Evolutionary conservation across 345 rosid genomes (phyloP), one percentile per base, ranked within the genome.

Genomic region (Pistacia atlantica): DNA sequence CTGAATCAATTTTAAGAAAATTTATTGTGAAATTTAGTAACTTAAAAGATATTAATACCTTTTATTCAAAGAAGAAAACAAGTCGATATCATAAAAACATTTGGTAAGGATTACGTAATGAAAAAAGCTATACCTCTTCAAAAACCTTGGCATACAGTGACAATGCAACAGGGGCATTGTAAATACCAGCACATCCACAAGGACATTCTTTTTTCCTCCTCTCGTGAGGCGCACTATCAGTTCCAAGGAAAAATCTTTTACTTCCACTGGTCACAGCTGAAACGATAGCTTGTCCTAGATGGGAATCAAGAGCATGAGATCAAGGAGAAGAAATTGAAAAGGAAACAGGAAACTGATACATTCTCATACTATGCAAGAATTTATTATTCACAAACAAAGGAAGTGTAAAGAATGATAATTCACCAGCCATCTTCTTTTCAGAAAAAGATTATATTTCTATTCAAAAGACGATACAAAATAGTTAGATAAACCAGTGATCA

Each of bases 151-250:
- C 90, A 80, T 93, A 89, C 33, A 90, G 75, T 17, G 97, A 84
- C 70, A 93, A 77, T 4, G 97, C 94, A 77, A 86, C 74, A 3
- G 96, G 94, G 64, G 97, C 94, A 67, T 79, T 93, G 82, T 84
- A 91, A 76, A 93, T 91, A 67, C 98, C 98, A 81, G 98, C 98
- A 84, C 99, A 96, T 65, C 99, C 97, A 48, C 95, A 91, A 2
- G 97, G 48, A 76, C 97, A 77, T 81, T 96, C 99, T 78, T 96
- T 96, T 78, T 82, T 90, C 71, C 1, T 81, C 77, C 83, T 85
- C 80, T 96, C 99, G 79, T 96, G 99, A 60, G 98, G 97, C 80
- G 98, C 98, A 88, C 98, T 96, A 81, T 96, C 99, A 76, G 99
- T 93, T 73, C 99, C 99, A 42, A 96, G 92, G 90, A 96, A 93